These are phyloP conservation scores for Amanita thiersii DNA, from an alignment of 768 basidiomycete genomes.

Conservation along the genomic window DNA sequence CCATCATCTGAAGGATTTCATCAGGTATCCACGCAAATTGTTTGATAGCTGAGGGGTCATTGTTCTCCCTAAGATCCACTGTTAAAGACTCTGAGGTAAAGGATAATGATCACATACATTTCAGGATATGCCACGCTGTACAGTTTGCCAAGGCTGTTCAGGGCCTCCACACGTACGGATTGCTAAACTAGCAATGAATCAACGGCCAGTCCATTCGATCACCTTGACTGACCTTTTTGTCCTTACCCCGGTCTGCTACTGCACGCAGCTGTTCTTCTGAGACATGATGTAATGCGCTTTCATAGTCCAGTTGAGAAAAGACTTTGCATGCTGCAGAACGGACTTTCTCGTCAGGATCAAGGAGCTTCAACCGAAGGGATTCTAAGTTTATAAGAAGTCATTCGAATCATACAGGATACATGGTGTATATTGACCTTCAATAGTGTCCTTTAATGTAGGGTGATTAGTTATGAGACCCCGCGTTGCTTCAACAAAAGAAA, in stretches of 20 bases:
- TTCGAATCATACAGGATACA: not conserved
- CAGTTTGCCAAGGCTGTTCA: constrained; percentile 66
- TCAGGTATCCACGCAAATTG: constrained; percentile 95
- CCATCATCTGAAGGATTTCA: constrained; percentile 49
- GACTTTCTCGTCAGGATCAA: constrained; percentile 89
- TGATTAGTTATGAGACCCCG: constrained; percentile 54
- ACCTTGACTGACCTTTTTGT: constrained; percentile 65
- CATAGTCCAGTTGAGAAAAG: constrained; percentile 83
- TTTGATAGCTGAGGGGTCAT: constrained; percentile 57
- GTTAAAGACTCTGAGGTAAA: constrained; percentile 1
- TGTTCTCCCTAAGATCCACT: constrained; percentile 55
- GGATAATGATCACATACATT: constrained; percentile 55
- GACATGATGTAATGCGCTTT: constrained; percentile 80
- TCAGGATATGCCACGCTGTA: constrained; percentile 81
- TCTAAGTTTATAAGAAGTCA: constrained; percentile 26
- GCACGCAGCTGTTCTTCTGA: constrained; percentile 49
- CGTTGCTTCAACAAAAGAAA: constrained; percentile 71
- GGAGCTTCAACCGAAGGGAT: constrained; percentile 52
- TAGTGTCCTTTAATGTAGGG: constrained; percentile 54
- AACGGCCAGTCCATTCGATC: not conserved
- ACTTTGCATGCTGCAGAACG: constrained; percentile 78
- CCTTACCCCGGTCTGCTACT: constrained; percentile 66
- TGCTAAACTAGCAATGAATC: constrained; percentile 27
- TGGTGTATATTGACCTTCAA: constrained; percentile 58
- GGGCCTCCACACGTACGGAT: constrained; percentile 65